Base-by-base conservation (phyloP, 1,284 basidiomycete genomes). In the Phellopilus nigrolimitatus region DNA sequence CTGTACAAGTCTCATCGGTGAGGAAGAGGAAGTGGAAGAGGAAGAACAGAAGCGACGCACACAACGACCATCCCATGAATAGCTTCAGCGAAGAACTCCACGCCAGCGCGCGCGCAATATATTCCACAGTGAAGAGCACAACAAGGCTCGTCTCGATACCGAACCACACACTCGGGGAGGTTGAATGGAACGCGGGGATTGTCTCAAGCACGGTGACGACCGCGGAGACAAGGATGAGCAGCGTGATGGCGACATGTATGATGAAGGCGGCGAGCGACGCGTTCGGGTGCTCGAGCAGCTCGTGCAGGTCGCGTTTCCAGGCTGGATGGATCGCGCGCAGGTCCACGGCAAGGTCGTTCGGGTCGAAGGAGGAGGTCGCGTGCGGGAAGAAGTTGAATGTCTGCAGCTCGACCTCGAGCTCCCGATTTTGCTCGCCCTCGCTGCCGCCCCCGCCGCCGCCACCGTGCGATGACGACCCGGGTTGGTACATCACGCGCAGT, bases 121-220 rank as follows among this genome's bases (percentile, higher is more conserved):
- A 89, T 66, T 94, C 91, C 47, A 90, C 72, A 0, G 91, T 92
- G 64, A 93, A 93, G 3, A 93, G 66, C 21, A 84, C 79, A 10
- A 93, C 90, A 13, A 92, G 64, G 46, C 73, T 78, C 21, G 85
- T 87, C 63, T 89, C 88, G 27, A 71, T 64, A 0, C 91, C 91
- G 59, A 94, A 94, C 79, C 91, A 89, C 9, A 84, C 70, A 33
- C 79, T 72, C n/a, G 75, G 78, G 3, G 80, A 75, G 4, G 82
- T 79, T 2, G 78, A 76, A 63, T 91, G 87, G 60, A 92, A 88
- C 0, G 82, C 77, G 0, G 89, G 90, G 5, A 95, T 80, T 0
- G 91, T 95, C 61, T 93, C 91, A 17, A 93, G 69, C 1, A 91
- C 77, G 0, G 91, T 95, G 27, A 95, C 78, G 30, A 91, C 60